phyloP scores from a whole-genome alignment of 306 rosid species.

The Hylodesmum podocarpum region DNA sequence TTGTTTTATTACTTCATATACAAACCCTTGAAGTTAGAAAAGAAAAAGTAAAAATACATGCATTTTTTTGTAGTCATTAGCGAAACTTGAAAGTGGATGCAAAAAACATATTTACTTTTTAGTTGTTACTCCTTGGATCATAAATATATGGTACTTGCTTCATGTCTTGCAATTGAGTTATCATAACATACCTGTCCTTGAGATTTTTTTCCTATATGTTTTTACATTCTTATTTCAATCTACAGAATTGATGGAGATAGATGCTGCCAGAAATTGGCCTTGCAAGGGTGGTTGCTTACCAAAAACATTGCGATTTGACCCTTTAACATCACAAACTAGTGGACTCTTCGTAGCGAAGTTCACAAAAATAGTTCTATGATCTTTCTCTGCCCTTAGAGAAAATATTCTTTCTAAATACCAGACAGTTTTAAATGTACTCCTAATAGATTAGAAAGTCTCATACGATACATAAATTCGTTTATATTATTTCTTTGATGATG shows the following conservation, averaged over 20 bases:
- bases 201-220: slow-evolving; percentile 4
- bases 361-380: slow-evolving; percentile 46
- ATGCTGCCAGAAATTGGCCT: slow-evolving; percentile 76
- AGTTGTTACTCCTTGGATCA: background rate
- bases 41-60: background rate
- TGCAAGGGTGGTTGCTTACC: slow-evolving; percentile 60
- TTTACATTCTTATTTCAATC: background rate
- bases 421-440: background rate
- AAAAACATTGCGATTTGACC: slow-evolving; percentile 75
- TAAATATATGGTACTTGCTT: background rate
- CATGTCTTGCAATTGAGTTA: background rate
- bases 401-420: background rate
- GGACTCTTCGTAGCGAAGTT: slow-evolving; percentile 81
- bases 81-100: background rate
- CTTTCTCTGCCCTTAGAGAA: background rate
- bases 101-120: background rate
- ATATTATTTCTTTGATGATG: background rate
- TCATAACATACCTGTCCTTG: background rate
- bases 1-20: background rate
- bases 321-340: slow-evolving; percentile 73
- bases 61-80: background rate
- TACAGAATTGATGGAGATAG: slow-evolving; percentile 65
- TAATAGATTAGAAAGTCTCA: background rate
- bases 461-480: background rate
- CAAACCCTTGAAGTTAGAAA: background rate